Percentiles rank a stretch among this genome's conserved stretches.
Conservation (phyloP, 805 yeast species). For the Candida glaebosa region DNA sequence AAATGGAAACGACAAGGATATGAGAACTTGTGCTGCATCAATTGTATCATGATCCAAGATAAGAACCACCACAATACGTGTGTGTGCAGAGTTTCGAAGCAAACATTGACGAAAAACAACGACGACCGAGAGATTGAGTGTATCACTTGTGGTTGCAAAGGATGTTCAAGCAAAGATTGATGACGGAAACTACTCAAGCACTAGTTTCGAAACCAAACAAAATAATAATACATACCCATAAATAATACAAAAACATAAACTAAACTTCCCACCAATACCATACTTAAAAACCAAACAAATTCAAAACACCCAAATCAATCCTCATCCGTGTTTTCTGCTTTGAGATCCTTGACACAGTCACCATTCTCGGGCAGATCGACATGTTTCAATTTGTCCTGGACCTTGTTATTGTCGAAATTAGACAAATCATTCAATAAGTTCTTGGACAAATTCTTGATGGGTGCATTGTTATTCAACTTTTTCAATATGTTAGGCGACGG, state of each 20-base stretch:
- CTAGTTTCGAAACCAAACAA: neutral
- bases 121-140: slow-evolving; percentile 46
- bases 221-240: slow-evolving; percentile 1
- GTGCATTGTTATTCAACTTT: slow-evolving; percentile 2
- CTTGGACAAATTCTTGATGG: slow-evolving; percentile 11
- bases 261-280: neutral
- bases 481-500: slow-evolving; percentile 9
- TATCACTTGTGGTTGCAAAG: slow-evolving; percentile 80
- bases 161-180: slow-evolving; percentile 76
- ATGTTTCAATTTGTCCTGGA: neutral
- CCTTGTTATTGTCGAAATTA: neutral
- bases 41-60: slow-evolving; percentile 65
- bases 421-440: slow-evolving; percentile 7
- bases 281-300: neutral
- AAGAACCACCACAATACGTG: slow-evolving; percentile 64
- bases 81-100: slow-evolving; percentile 80
- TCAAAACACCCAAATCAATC: neutral
- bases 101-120: slow-evolving; percentile 36
- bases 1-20: slow-evolving; percentile 83
- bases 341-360: neutral
- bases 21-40: slow-evolving; percentile 79
- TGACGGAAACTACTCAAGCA: too few relatives aligned
- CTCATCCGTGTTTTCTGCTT: slow-evolving; percentile 1
- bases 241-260: slow-evolving; percentile 1
- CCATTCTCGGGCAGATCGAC: neutral